These are phyloP conservation scores for Phialophora macrospora DNA, from an alignment of 2,329 filamentous ascomycete genomes.

Conservation along the genomic window DNA sequence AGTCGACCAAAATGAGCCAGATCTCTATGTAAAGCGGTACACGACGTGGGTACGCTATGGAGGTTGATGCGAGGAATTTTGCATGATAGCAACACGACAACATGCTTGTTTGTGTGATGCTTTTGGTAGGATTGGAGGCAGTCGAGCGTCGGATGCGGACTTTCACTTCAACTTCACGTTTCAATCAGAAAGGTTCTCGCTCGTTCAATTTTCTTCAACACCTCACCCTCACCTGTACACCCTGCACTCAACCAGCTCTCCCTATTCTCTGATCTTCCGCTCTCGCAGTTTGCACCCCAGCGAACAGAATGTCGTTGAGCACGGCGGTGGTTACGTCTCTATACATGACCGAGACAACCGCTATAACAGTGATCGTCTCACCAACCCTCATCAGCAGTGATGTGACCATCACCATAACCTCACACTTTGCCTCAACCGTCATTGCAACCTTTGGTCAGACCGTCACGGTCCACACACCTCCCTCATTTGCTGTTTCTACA, in stretches of 20 bases:
- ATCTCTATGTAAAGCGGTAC: conserved; percentile 7
- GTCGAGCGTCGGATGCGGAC: neutral
- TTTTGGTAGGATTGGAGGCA: neutral
- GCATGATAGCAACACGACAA: neutral
- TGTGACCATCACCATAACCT: conserved; percentile 25
- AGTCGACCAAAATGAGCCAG: neutral
- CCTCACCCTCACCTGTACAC: neutral
- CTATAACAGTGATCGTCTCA: conserved; percentile 13
- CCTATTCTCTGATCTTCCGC: neutral
- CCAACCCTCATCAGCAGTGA: conserved; percentile 22
- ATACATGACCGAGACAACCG: conserved; percentile 21
- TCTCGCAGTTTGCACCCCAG: neutral
- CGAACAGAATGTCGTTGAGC: neutral
- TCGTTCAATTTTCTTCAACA: neutral
- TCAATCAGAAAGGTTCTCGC: neutral
- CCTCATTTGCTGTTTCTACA: conserved; percentile 9
- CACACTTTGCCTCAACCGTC: conserved; percentile 26
- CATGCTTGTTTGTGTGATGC: neutral
- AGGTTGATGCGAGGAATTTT: conserved; percentile 31
- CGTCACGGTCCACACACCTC: conserved; percentile 25
- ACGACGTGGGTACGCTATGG: neutral
- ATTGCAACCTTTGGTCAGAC: conserved; percentile 30
- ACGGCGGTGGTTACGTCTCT: neutral
- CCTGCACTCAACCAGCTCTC: neutral
- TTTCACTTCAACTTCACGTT: neutral